Conservation (phyloP, 1,284 basidiomycete genomes). For the Cryptococcus hybrid region DNA sequence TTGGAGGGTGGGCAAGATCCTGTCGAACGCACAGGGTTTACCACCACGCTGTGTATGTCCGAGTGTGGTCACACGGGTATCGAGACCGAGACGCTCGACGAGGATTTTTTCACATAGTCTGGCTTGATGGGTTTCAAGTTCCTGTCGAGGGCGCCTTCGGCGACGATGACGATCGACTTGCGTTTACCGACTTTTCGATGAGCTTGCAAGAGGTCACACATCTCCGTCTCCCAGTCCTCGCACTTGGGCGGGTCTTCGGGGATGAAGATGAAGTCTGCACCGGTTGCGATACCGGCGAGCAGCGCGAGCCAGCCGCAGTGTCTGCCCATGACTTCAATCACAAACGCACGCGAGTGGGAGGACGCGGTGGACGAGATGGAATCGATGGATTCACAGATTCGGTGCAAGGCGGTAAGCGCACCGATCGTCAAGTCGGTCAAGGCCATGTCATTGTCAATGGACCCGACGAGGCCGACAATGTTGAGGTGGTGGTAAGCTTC, state of each 20-base stretch:
- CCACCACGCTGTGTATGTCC: slow-evolving; percentile 98
- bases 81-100: slow-evolving; percentile 79
- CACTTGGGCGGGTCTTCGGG: slow-evolving; percentile 82
- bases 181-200: slow-evolving; percentile 91
- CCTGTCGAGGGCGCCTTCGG: slow-evolving; percentile 89
- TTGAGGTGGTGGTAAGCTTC: slow-evolving; percentile 75
- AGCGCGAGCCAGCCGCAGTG: slow-evolving; percentile 98
- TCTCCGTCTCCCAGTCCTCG: slow-evolving; percentile 83
- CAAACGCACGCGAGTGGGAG: slow-evolving; percentile 96
- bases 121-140: slow-evolving; percentile 86
- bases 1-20: slow-evolving; percentile 94
- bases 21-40: slow-evolving; percentile 85
- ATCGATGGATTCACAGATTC: slow-evolving; percentile 97
- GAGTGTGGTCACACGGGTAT: slow-evolving; percentile 96
- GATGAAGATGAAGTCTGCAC: slow-evolving; percentile 97
- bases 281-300: slow-evolving; percentile 88
- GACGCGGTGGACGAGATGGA: slow-evolving; percentile 96
- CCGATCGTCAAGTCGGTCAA: slow-evolving; percentile 97
- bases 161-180: slow-evolving; percentile 97
- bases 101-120: slow-evolving; percentile 88
- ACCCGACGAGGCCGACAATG: slow-evolving; percentile 96
- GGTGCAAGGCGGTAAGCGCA: slow-evolving; percentile 88
- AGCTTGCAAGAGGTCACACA: slow-evolving; percentile 82
- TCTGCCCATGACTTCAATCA: slow-evolving; percentile 97
- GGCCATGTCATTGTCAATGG: slow-evolving; percentile 99